Percentiles rank a stretch among this genome's conserved stretches.
phyloP scores from a whole-genome alignment of 352 stramenopile species.

The Pythium graminicola region DNA sequence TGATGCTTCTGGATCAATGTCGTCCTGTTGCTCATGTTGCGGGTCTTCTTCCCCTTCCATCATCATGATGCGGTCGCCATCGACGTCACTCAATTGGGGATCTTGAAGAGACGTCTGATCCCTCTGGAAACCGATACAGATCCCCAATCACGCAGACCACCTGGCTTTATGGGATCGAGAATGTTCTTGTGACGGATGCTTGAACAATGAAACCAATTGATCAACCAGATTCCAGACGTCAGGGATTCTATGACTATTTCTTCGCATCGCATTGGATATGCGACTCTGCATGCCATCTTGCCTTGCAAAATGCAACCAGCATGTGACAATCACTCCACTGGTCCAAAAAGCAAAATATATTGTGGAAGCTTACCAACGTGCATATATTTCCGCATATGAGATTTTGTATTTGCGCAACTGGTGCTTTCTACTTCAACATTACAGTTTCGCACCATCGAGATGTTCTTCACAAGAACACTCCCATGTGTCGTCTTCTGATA shows the following conservation, averaged over 20 bases:
- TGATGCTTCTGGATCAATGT: not conserved
- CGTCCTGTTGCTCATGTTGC: not conserved
- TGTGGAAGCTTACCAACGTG: not conserved
- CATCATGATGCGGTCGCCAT: conserved; percentile 13
- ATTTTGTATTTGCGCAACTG: conserved; percentile 10
- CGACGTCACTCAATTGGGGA: conserved; percentile 1
- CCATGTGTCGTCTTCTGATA: not conserved
- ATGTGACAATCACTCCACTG: too few relatives aligned
- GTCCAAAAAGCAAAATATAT: not conserved
- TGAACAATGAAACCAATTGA: not conserved
- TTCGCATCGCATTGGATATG: too few relatives aligned
- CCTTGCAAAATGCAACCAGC: not conserved
- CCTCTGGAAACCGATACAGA: conserved; percentile 5
- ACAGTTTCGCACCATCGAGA: too few relatives aligned
- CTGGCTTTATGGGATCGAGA: not conserved
- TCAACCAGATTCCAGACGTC: too few relatives aligned
- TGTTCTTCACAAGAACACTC: too few relatives aligned
- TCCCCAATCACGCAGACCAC: not conserved
- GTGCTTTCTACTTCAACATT: conserved; percentile 14
- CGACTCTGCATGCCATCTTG: too few relatives aligned
- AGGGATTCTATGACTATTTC: too few relatives aligned
- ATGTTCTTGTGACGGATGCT: too few relatives aligned
- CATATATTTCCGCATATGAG: conserved; percentile 2
- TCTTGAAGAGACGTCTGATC: conserved; percentile 21
- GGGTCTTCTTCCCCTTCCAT: conserved; percentile 20